phyloP scores from a whole-genome alignment of 768 basidiomycete genomes.

The Amanita pseudoporphyria region DNA sequence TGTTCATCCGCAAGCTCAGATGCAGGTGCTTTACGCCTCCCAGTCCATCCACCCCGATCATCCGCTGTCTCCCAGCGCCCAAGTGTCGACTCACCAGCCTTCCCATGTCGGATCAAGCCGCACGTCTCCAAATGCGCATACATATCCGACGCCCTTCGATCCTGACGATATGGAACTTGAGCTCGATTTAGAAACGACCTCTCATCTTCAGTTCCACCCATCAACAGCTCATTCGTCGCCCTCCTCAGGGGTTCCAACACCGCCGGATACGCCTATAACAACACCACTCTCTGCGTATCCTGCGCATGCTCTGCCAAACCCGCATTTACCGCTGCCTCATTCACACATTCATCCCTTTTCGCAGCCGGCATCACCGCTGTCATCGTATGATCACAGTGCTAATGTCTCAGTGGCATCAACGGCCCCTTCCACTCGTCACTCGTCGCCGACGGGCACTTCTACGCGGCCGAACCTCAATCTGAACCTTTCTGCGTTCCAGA shows the following conservation, averaged over 20 bases:
- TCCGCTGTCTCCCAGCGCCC: slow-evolving; percentile 17
- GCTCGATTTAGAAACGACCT: slow-evolving; percentile 36
- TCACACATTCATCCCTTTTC: slow-evolving; percentile 23
- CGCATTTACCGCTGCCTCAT: slow-evolving; percentile 17
- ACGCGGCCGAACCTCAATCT: slow-evolving; percentile 12
- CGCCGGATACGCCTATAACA: slow-evolving; percentile 44
- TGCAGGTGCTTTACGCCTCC: slow-evolving; percentile 39
- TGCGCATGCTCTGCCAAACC: slow-evolving; percentile 22
- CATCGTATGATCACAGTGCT: slow-evolving; percentile 23
- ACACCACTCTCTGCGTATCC: slow-evolving; percentile 35
- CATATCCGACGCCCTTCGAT: slow-evolving; percentile 44
- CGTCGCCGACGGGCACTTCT: slow-evolving; percentile 19
- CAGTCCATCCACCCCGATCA: slow-evolving; percentile 22
- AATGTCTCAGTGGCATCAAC: slow-evolving; percentile 12
- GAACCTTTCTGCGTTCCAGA: slow-evolving; percentile 17
- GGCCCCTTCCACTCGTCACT: slow-evolving; percentile 22
- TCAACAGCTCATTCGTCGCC: slow-evolving; percentile 25
- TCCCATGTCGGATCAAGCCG: slow-evolving; percentile 11
- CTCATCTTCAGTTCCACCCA: slow-evolving; percentile 15
- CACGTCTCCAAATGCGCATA: slow-evolving; percentile 14
- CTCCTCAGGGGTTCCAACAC: slow-evolving; percentile 32
- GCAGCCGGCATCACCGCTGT: slow-evolving; percentile 39
- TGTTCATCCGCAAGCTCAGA: slow-evolving; percentile 25
- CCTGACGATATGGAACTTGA: slow-evolving; percentile 81
- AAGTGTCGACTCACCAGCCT: slow-evolving; percentile 14